These are phyloP conservation scores for Letharia lupina DNA, from an alignment of 495 filamentous ascomycete genomes.

Conservation along the genomic window DNA sequence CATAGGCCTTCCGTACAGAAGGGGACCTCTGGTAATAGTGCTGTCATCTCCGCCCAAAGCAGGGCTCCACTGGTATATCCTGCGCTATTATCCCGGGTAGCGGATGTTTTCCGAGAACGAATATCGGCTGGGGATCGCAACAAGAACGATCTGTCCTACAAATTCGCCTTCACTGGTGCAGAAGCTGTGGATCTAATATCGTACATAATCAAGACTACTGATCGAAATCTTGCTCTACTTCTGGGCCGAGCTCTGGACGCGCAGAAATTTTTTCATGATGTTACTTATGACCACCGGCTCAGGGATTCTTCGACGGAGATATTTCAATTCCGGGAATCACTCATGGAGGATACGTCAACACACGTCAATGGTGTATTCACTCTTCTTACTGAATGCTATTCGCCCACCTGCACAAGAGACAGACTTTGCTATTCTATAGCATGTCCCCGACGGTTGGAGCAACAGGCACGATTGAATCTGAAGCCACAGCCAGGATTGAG, in stretches of 20 bases:
- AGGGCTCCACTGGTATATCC: slow-evolving; percentile 81
- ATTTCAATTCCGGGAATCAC: slow-evolving; percentile 91
- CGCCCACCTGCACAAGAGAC: slow-evolving; percentile 90
- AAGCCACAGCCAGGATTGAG: slow-evolving; percentile 83
- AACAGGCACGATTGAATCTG: slow-evolving; percentile 86
- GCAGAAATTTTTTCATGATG: slow-evolving; percentile 99
- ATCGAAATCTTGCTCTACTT: slow-evolving; percentile 88
- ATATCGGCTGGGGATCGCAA: slow-evolving; percentile 74
- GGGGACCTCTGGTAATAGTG: slow-evolving; percentile 29
- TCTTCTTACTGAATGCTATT: slow-evolving; percentile 93
- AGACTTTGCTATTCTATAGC: slow-evolving; percentile 97
- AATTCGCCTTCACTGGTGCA: slow-evolving; percentile 86
- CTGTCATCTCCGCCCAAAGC: slow-evolving; percentile 43
- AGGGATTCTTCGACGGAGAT: slow-evolving; percentile 85
- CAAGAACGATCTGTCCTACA: slow-evolving; percentile 96
- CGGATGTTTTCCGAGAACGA: slow-evolving; percentile 80
- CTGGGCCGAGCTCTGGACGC: slow-evolving; percentile 92
- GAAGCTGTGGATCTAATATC: slow-evolving; percentile 93
- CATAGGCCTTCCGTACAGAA: slow-evolving; percentile 42
- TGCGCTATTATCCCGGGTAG: slow-evolving; percentile 81
- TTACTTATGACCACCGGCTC: slow-evolving; percentile 92
- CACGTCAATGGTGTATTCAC: slow-evolving; percentile 97
- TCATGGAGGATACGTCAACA: slow-evolving; percentile 75
- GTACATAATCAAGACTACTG: slow-evolving; percentile 91
- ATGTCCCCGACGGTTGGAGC: slow-evolving; percentile 87